phyloP scores from a whole-genome alignment of 2,329 filamentous ascomycete species.

The Nectriaceae sp. region DNA sequence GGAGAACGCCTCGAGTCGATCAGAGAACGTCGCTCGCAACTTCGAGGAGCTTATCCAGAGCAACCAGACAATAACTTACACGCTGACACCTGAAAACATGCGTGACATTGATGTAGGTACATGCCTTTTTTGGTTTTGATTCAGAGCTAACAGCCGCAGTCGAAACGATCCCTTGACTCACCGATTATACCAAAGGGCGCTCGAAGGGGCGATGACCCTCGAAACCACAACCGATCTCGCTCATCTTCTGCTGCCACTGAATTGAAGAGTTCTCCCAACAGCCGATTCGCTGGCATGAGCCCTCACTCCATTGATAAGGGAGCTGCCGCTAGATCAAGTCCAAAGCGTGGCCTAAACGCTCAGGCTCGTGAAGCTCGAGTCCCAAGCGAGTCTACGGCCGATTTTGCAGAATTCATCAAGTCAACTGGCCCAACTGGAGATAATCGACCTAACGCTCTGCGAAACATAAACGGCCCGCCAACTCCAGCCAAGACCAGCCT shows the following conservation, averaged over 20 bases:
- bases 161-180: constrained; percentile 44
- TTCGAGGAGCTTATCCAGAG: constrained; percentile 82
- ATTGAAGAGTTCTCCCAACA: constrained; percentile 28
- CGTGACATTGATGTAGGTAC: constrained; percentile 70
- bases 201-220: constrained; percentile 50
- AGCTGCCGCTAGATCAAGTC: neutral
- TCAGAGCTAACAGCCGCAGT: constrained; percentile 31
- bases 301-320: constrained; percentile 9
- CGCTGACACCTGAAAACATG: constrained; percentile 78
- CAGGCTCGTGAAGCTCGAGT: constrained; percentile 72
- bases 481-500: constrained; percentile 39
- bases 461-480: constrained; percentile 33
- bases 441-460: constrained; percentile 36
- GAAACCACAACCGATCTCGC: constrained; percentile 44
- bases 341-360: constrained; percentile 23
- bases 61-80: constrained; percentile 81
- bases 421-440: constrained; percentile 72
- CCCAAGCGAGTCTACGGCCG: constrained; percentile 69
- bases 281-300: constrained; percentile 10
- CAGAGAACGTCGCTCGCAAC: constrained; percentile 64
- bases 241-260: constrained; percentile 49
- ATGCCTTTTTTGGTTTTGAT: no score
- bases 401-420: constrained; percentile 88
- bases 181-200: constrained; percentile 43
- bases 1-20: constrained; percentile 50